Conservation (phyloP, 352 stramenopile species). For the Phytophthora sojae region DNA sequence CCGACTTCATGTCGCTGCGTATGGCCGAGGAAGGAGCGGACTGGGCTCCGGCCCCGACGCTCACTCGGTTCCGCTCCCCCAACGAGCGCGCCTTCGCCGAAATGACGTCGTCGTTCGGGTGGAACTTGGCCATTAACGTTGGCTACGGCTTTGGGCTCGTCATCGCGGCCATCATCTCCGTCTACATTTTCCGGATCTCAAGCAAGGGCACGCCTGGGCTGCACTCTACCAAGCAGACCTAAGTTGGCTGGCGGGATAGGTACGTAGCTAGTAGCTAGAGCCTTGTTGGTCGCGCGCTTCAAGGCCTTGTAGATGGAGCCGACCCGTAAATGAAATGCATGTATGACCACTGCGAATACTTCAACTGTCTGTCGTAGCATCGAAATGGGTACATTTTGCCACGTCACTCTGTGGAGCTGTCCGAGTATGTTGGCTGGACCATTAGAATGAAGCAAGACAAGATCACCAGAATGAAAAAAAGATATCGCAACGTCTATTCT, state of each 20-base stretch:
- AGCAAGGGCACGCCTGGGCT: constrained; percentile 37
- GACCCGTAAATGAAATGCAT: constrained; percentile 31
- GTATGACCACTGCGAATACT: neutral
- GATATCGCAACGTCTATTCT: constrained; percentile 49
- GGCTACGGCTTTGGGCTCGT: constrained; percentile 63
- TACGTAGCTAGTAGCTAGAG: constrained; percentile 24
- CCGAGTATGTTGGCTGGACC: neutral
- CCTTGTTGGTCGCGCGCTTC: constrained; percentile 9
- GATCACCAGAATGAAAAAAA: constrained; percentile 11
- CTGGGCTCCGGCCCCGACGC: constrained; percentile 26
- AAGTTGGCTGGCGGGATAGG: constrained; percentile 3
- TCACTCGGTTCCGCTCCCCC: constrained; percentile 38
- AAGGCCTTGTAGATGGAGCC: constrained; percentile 10
- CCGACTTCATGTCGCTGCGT: constrained; percentile 38
- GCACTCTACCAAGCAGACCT: constrained; percentile 45
- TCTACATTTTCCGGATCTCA: constrained; percentile 70
- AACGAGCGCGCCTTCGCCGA: constrained; percentile 49
- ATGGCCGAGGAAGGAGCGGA: constrained; percentile 18
- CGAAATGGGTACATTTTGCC: neutral
- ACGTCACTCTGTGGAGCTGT: neutral
- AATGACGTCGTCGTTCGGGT: constrained; percentile 40
- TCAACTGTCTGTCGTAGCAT: neutral
- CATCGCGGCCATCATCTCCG: constrained; percentile 53
- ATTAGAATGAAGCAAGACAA: neutral
- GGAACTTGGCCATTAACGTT: constrained; percentile 41